Conservation (phyloP, 2,329 filamentous ascomycete species). For the Samsoniella hepiali region DNA sequence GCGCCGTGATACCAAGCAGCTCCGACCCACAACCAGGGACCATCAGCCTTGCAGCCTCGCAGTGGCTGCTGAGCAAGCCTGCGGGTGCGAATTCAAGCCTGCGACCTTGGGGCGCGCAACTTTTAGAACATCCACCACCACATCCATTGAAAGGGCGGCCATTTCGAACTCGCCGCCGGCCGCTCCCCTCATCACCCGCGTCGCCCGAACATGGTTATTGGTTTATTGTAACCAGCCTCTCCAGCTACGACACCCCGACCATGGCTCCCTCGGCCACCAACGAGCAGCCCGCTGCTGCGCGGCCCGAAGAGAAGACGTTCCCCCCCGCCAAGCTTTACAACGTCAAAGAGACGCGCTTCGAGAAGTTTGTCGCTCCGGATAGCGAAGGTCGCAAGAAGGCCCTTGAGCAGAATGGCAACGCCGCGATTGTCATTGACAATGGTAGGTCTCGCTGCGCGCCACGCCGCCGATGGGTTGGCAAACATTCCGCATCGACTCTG, state of each 20-base stretch:
- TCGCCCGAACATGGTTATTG: constrained; percentile 17
- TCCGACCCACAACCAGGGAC: constrained; percentile 24
- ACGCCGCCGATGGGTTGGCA: not conserved
- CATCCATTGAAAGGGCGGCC: constrained; percentile 28
- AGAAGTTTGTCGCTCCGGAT: constrained; percentile 51
- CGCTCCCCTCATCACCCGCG: constrained; percentile 18
- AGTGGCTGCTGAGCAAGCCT: constrained; percentile 20
- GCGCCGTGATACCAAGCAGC: constrained; percentile 1
- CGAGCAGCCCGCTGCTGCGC: constrained; percentile 35
- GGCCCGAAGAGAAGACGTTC: constrained; percentile 39
- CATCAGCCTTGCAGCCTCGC: constrained; percentile 38
- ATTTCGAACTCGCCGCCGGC: constrained; percentile 14
- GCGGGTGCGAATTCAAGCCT: constrained; percentile 21
- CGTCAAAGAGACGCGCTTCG: constrained; percentile 61
- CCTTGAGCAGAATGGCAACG: constrained; percentile 52
- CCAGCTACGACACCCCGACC: constrained; percentile 18
- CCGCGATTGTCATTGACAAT: constrained; percentile 96
- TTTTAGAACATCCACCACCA: constrained; percentile 22
- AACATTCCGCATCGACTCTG: not conserved
- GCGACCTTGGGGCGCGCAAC: constrained; percentile 22
- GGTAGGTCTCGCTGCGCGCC: constrained; percentile 49
- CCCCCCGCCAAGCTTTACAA: constrained; percentile 56
- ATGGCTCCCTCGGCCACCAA: constrained; percentile 56
- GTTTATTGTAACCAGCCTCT: not conserved
- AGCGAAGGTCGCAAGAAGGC: constrained; percentile 71